phyloP scores from a whole-genome alignment of 2,329 filamentous ascomycete genomes.

The Hansfordia pulvinata region DNA sequence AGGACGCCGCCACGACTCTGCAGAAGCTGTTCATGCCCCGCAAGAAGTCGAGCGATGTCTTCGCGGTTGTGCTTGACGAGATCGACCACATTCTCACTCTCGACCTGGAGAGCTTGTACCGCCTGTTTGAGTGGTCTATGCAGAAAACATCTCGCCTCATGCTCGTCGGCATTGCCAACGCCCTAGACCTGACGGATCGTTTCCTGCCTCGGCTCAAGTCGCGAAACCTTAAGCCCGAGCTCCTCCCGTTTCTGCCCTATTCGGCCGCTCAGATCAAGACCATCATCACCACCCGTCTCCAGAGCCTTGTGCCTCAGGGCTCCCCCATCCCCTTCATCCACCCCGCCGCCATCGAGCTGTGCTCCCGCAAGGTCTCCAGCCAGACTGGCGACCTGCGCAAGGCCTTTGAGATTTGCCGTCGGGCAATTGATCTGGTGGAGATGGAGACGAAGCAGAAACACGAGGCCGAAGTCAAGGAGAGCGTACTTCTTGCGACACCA shows the following conservation, averaged over 20 bases:
- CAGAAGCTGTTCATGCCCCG: conserved; percentile 58
- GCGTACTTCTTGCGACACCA: conserved; percentile 46
- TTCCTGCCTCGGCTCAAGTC: conserved; percentile 89
- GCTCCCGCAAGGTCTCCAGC: conserved; percentile 84
- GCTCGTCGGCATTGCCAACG: conserved; percentile 89
- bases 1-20: conserved; percentile 53
- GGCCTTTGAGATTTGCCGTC: conserved; percentile 85
- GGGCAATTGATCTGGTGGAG: conserved; percentile 81
- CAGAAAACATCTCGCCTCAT: conserved; percentile 66
- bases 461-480: conserved; percentile 45
- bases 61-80: conserved; percentile 83
- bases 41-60: conserved; percentile 43
- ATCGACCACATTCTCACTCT: conserved; percentile 87
- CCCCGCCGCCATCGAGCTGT: conserved; percentile 84
- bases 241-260: conserved; percentile 89
- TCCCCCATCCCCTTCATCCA: conserved; percentile 73
- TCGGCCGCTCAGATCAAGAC: conserved; percentile 74
- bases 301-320: conserved; percentile 50
- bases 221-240: conserved; percentile 76
- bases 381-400: conserved; percentile 92
- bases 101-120: conserved; percentile 80
- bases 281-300: conserved; percentile 75
- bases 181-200: conserved; percentile 86
- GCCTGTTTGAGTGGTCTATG: conserved; percentile 93
- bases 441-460: conserved; percentile 66